Percentiles rank a stretch among this genome's conserved stretches.
Conservation (phyloP, 805 yeast species). For the Starmerella bombi region DNA sequence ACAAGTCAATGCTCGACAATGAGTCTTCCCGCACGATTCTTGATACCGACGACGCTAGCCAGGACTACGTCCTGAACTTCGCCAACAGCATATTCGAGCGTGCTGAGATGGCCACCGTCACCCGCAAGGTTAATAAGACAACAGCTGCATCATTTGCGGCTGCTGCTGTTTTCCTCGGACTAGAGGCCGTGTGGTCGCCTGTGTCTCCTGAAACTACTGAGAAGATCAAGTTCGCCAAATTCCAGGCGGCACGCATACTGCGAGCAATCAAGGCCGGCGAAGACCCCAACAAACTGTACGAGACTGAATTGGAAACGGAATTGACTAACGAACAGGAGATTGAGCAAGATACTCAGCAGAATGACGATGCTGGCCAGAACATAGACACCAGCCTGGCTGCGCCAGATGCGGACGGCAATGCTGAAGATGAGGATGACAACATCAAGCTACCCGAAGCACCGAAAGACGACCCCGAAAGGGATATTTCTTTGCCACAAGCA, state of each 20-base stretch:
- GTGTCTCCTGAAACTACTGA: constrained; percentile 27
- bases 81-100: constrained; percentile 44
- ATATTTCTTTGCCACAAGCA: constrained; percentile 13
- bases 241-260: constrained; percentile 46
- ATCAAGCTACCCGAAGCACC: constrained; percentile 11
- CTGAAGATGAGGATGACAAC: neutral
- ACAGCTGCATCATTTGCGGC: constrained; percentile 45
- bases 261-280: constrained; percentile 36
- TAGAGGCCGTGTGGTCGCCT: constrained; percentile 32
- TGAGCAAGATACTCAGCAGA: neutral
- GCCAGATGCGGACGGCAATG: neutral
- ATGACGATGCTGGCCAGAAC: neutral
- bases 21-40: constrained; percentile 36
- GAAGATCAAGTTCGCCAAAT: constrained; percentile 49
- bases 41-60: constrained; percentile 45
- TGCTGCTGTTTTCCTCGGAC: constrained; percentile 39
- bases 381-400: neutral
- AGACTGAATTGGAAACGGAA: constrained; percentile 21
- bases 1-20: constrained; percentile 29
- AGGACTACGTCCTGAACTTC: constrained; percentile 43
- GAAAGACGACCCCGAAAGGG: constrained; percentile 1
- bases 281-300: constrained; percentile 45
- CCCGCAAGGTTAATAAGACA: constrained; percentile 31
- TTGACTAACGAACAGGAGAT: constrained; percentile 5
- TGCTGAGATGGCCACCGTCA: constrained; percentile 37